Conservation (phyloP, 441 rosid species). For the Francoa sonchifolia region DNA sequence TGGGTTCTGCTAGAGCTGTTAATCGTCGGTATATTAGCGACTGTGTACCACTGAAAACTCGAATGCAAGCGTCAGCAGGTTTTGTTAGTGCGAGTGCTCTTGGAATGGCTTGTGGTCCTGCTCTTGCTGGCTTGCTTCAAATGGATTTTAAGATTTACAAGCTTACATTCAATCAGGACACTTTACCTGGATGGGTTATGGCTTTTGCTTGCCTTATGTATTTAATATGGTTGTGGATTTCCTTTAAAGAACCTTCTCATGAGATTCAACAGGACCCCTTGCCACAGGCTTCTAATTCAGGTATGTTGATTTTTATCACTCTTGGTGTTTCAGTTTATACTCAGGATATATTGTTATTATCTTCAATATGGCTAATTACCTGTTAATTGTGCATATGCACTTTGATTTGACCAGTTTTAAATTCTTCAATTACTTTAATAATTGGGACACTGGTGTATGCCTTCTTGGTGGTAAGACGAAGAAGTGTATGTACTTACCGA, state of each 20-base stretch:
- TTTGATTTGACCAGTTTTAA: conserved; percentile 1
- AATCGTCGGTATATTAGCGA: conserved; percentile 94
- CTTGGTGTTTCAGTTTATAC: too few relatives aligned
- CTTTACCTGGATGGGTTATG: conserved; percentile 99
- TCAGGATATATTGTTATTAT: too few relatives aligned
- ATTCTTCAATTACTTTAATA: too few relatives aligned
- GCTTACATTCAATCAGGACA: conserved; percentile 59
- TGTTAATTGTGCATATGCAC: background rate
- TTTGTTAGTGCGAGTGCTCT: conserved; percentile 99
- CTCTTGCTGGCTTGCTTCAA: conserved; percentile 90
- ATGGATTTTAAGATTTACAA: conserved; percentile 59
- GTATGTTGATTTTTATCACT: conserved; percentile 22
- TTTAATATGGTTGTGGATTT: conserved; percentile 67
- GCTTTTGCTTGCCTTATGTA: conserved; percentile 82
- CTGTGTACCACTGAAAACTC: conserved; percentile 75
- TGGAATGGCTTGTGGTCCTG: conserved; percentile 99
- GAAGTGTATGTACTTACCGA: too few relatives aligned
- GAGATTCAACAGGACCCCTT: conserved; percentile 30
- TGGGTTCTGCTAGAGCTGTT: conserved; percentile 99
- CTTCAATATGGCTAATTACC: too few relatives aligned
- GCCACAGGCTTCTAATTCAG: conserved; percentile 28
- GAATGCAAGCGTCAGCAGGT: conserved; percentile 97
- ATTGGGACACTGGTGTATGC: too few relatives aligned
- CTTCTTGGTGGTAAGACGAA: too few relatives aligned
- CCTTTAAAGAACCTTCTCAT: conserved; percentile 70